Evolutionary conservation across 208 protist species (phyloP).

Genomic region (Leishmania lainsoni): DNA sequence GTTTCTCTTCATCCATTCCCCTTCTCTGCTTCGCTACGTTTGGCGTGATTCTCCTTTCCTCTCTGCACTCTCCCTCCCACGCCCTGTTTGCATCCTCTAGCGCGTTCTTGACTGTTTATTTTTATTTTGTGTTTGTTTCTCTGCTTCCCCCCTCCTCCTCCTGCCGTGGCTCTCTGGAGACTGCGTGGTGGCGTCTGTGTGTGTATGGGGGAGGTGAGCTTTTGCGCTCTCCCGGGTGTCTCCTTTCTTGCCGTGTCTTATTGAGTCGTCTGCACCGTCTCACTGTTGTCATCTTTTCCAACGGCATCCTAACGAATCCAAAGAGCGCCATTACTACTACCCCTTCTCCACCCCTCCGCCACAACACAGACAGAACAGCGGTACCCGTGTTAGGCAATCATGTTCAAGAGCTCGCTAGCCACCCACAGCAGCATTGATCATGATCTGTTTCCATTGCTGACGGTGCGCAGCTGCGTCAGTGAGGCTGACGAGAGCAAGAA

Average conservation of each 20-base stretch:
- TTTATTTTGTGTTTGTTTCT: not conserved
- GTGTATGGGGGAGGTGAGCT: not conserved
- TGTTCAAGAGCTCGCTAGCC: constrained; percentile 49
- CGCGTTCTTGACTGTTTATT: too few species aligned
- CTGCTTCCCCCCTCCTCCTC: not conserved
- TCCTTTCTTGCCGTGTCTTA: not conserved
- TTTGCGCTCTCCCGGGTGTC: constrained; percentile 3
- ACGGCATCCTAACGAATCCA: not conserved
- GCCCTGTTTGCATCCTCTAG: too few species aligned
- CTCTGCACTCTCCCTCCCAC: not conserved
- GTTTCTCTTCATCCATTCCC: not conserved
- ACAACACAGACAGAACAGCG: not conserved
- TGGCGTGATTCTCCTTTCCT: not conserved
- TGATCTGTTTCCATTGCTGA: constrained; percentile 75
- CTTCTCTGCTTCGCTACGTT: not conserved
- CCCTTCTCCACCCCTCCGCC: not conserved
- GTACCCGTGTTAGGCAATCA: not conserved
- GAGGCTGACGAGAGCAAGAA: constrained; percentile 76
- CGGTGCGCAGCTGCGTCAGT: constrained; percentile 69
- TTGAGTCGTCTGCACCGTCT: not conserved
- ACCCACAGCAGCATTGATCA: constrained; percentile 40
- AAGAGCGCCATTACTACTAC: not conserved
- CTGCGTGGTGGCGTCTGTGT: not conserved
- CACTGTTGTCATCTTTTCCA: not conserved
- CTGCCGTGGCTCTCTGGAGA: too few species aligned